Conservation (phyloP, 2,329 filamentous ascomycete species). For the Cladosporium sp. region DNA sequence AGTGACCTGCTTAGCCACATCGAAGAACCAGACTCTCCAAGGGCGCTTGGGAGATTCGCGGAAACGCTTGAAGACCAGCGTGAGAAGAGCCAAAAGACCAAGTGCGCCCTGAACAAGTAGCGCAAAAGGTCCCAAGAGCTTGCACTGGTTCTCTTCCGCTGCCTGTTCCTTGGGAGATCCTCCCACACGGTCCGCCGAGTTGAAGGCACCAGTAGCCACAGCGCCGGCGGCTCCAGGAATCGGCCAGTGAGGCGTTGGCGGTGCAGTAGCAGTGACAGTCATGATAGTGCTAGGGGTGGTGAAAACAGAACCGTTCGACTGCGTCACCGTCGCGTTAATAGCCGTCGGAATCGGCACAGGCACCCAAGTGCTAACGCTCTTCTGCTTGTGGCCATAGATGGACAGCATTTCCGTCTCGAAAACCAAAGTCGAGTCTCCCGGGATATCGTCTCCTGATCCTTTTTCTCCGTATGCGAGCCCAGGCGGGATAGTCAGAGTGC, state of each 20-base stretch:
- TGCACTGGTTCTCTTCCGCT: slow-evolving; percentile 56
- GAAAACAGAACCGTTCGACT: slow-evolving; percentile 5
- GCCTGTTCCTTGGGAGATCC: slow-evolving; percentile 41
- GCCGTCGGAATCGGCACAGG: slow-evolving; percentile 2
- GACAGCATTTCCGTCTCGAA: slow-evolving; percentile 88
- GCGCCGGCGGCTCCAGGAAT: not conserved
- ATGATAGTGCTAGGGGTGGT: slow-evolving; percentile 1
- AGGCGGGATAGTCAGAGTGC: slow-evolving; percentile 82
- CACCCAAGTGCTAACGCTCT: slow-evolving; percentile 8
- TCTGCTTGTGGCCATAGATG: slow-evolving; percentile 64
- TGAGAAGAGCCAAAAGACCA: slow-evolving; percentile 74
- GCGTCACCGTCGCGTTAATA: slow-evolving; percentile 8
- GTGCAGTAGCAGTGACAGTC: slow-evolving; percentile 24
- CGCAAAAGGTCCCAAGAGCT: slow-evolving; percentile 83
- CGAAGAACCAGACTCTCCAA: slow-evolving; percentile 95
- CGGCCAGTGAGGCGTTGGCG: slow-evolving; percentile 16
- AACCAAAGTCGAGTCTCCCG: slow-evolving; percentile 74
- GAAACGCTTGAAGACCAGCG: slow-evolving; percentile 90
- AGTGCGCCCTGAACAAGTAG: slow-evolving; percentile 84
- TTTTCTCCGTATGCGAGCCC: slow-evolving; percentile 75
- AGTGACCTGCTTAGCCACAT: slow-evolving; percentile 95
- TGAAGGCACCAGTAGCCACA: not conserved
- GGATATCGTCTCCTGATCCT: slow-evolving; percentile 79
- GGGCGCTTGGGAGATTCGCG: slow-evolving; percentile 86
- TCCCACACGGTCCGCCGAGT: slow-evolving; percentile 16